Evolutionary conservation across 163 green algal genomes (phyloP).

Genomic region (Chlorella variabilis): DNA sequence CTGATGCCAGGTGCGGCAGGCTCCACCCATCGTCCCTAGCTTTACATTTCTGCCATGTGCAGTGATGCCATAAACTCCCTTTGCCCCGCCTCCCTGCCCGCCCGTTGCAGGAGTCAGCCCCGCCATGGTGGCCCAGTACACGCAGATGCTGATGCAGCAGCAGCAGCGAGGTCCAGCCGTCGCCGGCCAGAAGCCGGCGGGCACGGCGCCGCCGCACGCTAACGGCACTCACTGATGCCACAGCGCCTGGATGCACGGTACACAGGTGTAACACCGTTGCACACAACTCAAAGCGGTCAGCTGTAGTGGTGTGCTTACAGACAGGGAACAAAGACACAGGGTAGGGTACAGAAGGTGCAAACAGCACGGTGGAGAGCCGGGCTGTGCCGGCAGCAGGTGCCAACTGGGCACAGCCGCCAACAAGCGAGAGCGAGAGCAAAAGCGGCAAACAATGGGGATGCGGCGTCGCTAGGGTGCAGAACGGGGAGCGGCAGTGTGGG

Average conservation of each 20-base stretch:
- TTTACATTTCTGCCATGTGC: no score
- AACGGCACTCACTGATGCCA: background rate
- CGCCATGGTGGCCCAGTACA: background rate
- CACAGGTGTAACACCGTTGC: no score
- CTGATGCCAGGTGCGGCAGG: background rate
- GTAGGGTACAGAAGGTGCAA: no score
- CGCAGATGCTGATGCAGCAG: conserved; percentile 3
- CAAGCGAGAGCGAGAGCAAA: no score
- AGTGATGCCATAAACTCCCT: no score
- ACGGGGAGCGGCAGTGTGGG: no score
- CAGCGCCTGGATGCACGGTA: background rate
- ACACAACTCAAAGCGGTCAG: background rate
- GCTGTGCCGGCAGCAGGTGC: no score
- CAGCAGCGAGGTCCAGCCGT: background rate
- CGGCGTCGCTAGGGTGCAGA: no score
- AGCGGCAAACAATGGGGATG: no score
- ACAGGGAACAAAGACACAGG: background rate
- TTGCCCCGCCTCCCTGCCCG: background rate
- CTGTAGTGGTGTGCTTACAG: background rate
- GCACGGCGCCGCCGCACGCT: background rate
- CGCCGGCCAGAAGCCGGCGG: background rate
- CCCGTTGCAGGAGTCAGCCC: background rate
- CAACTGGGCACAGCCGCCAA: no score
- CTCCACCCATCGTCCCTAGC: no score
- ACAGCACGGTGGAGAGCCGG: no score